These are phyloP conservation scores for Parastagonospora avenae DNA, from an alignment of 2,329 filamentous ascomycete genomes.

Conservation along the genomic window DNA sequence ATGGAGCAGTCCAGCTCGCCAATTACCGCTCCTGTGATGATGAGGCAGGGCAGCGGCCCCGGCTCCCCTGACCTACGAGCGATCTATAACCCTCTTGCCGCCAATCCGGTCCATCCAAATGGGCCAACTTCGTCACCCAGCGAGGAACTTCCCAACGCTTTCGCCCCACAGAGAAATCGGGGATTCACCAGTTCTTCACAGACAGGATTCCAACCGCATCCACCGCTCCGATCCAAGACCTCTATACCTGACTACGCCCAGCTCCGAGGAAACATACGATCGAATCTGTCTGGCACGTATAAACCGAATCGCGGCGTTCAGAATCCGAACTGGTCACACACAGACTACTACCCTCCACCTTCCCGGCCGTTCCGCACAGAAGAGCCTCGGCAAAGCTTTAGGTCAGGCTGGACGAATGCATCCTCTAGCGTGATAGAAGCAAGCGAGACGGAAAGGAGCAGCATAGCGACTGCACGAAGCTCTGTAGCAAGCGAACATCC, in stretches of 20 bases:
- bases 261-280: conserved; percentile 31
- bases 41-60: conserved; percentile 31
- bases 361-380: conserved; percentile 38
- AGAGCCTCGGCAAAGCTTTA: conserved; percentile 62
- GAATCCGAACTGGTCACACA: conserved; percentile 44
- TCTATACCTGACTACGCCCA: conserved; percentile 47
- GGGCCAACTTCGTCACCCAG: conserved; percentile 26
- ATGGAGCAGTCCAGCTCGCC: conserved; percentile 24
- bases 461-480: conserved; percentile 78
- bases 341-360: conserved; percentile 35
- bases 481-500: conserved; percentile 65
- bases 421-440: conserved; percentile 62
- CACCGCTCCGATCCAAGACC: conserved; percentile 39
- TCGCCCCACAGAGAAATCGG: conserved; percentile 29
- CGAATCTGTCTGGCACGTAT: conserved; percentile 42
- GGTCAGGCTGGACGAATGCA: conserved; percentile 63
- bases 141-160: conserved; percentile 26
- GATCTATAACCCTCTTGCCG: conserved; percentile 42
- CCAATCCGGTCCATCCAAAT: conserved; percentile 38
- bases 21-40: conserved; percentile 27
- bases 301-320: conserved; percentile 43
- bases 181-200: conserved; percentile 43
- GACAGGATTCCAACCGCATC: conserved; percentile 23
- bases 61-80: conserved; percentile 38
- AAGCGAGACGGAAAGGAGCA: conserved; percentile 79